Base-by-base conservation (phyloP, 2,329 filamentous ascomycete genomes). In the Arthrobotrys conoides region DNA sequence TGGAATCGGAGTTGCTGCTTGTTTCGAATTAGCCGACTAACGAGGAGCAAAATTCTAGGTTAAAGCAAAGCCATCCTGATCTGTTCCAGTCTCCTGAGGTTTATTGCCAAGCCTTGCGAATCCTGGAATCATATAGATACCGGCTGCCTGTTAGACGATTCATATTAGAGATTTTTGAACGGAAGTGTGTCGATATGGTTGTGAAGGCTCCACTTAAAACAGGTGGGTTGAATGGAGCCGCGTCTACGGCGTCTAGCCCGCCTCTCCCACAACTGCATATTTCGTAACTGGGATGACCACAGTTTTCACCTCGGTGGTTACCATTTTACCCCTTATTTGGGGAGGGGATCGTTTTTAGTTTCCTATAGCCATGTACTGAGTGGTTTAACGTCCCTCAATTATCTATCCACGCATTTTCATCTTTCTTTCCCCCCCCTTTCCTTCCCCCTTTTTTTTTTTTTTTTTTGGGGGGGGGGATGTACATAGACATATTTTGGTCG, bases 131-230 rank as follows among this genome's bases (percentile, higher is more conserved):
- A 81, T 95, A 97, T 82, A 93, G 96, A 83, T 98, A 96, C 84
- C 90, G 94, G 22, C 88, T 99, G 1, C 91, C 91, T 0, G 92
- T 96, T 30, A 91, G 95, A 79, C 91, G 95, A 55, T 94, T 97
- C 85, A 92, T 97, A 41, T 91, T 98, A 76, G 96, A 98, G 83
- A 86, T 99, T 22, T 99, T 99, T 82, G 95, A 98, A 83, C 96
- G 95, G 85, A 91, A 89, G 76, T 93, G 98, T 51, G 88, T 98
- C 85, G 88, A 94, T 80, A 89, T 90, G 80, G 92, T 97, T 77
- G 92, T 99, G 49, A 80, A 71, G 49, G 30, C 73, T 20, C 73
- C 67, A 5, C 12, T 27, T n/a, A 66, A 64, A 53, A 51, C 16
- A 3, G 20, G 44, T n/a, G 73, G 63, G 5, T 22, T 24, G 9